Evolutionary conservation across 106 monocot species (phyloP), one percentile per base, ranked within the genome.

Genomic region (Platanthera guangdongensis): DNA sequence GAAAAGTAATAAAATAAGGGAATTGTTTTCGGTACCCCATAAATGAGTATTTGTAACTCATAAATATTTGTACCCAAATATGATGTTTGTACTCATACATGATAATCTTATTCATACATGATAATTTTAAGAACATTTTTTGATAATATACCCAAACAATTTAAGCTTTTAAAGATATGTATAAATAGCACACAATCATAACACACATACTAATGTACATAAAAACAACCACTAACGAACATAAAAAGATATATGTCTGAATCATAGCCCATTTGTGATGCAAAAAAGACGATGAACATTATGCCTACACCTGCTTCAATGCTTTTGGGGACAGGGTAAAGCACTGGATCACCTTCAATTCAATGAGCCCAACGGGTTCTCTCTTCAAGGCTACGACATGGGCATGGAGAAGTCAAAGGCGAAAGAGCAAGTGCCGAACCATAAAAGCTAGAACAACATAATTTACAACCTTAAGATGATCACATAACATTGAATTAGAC

Each of bases 311-410:
- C 6, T 92, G 89, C 71, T 92, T 89, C 75, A 69, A 87, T 71
- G 84, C 80, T 19, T 92, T 92, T 63, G 92, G 92, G n/a, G 92
- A 89, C 75, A 83, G 92, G 84, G 92, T 93, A 75, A 93, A 89
- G 79, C 83, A 90, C 52, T 93, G 89, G 92, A 93, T 90, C 73
- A 93, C 89, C 57, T 87, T 93, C 69, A 93, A 93, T 51, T 25
- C 25, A 25, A 25, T 25, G 92, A 93, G 64, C 89, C 92, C 19
- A 85, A 88, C 68, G 82, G 82, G 4, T 80, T 86, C 68, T 68
- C 92, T 1, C 73, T 90, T 60, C 78, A 90, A 72, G 92, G 92
- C 0, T 93, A 90, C 52, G 92, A 93, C 76, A 47, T 57, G 7
- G 92, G 92, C 53, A 51, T 93, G 85, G 89, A 49, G 14, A 83